Evolutionary conservation across 148 eudicot genomes (phyloP).

Genomic region (Silene latifolia): DNA sequence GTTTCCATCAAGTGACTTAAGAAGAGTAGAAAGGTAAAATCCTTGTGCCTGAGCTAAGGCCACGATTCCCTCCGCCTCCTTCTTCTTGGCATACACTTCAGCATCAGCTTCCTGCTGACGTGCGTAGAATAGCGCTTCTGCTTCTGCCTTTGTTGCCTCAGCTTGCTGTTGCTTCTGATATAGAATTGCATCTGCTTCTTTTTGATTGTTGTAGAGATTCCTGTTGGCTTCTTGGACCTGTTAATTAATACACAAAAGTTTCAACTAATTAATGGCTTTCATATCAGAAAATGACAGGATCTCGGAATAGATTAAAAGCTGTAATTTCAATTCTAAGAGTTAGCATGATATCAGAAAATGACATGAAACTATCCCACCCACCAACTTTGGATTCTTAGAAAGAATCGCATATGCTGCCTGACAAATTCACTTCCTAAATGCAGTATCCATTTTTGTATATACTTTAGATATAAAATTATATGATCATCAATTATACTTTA

Average conservation of each 20-base stretch:
- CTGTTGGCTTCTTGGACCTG: conserved; percentile 38
- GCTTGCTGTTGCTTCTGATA: conserved; percentile 31
- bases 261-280: too few species aligned
- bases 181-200: conserved; percentile 31
- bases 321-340: too few species aligned
- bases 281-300: too few species aligned
- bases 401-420: too few species aligned
- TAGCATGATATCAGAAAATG: too few species aligned
- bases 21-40: conserved; percentile 9
- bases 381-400: not conserved
- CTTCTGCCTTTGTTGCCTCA: conserved; percentile 30
- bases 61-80: conserved; percentile 37
- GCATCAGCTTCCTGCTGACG: conserved; percentile 30
- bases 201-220: conserved; percentile 34
- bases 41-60: conserved; percentile 40
- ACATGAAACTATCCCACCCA: too few species aligned
- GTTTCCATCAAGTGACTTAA: conserved; percentile 14
- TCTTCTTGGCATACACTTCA: conserved; percentile 31
- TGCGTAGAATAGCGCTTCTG: conserved; percentile 32
- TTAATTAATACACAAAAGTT: not conserved
- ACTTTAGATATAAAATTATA: too few species aligned
- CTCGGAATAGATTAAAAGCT: too few species aligned
- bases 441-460: too few species aligned
- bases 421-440: too few species aligned
- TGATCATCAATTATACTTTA: too few species aligned